Evolutionary conservation across 2,329 filamentous ascomycete genomes (phyloP).

Genomic region (Penicillium polonicum): DNA sequence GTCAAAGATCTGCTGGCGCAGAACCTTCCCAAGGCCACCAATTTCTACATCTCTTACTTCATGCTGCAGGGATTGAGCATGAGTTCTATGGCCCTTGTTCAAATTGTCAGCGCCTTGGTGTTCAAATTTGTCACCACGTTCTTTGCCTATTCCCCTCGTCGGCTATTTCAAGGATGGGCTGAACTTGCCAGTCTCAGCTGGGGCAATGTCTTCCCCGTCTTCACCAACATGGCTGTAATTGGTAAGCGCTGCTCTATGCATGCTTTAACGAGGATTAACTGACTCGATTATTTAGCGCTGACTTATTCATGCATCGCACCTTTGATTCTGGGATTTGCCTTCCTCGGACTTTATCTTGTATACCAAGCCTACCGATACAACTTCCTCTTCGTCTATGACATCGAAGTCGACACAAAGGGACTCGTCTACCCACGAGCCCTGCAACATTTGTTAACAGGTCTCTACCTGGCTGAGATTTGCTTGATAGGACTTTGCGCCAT

Average conservation of each 20-base stretch:
- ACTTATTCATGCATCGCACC: slow-evolving; percentile 87
- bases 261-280: not conserved
- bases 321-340: slow-evolving; percentile 77
- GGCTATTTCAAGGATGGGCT: slow-evolving; percentile 73
- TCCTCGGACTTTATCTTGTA: slow-evolving; percentile 73
- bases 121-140: slow-evolving; percentile 71
- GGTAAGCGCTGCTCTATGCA: slow-evolving; percentile 50
- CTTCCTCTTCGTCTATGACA: slow-evolving; percentile 79
- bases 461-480: slow-evolving; percentile 81
- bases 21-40: slow-evolving; percentile 81
- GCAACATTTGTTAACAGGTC: slow-evolving; percentile 76
- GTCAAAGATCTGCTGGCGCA: slow-evolving; percentile 67
- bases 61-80: slow-evolving; percentile 83
- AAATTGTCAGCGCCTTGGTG: slow-evolving; percentile 68
- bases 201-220: slow-evolving; percentile 77
- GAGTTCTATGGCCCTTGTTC: slow-evolving; percentile 70
- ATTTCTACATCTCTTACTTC: slow-evolving; percentile 95
- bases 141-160: slow-evolving; percentile 68
- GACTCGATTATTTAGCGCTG: slow-evolving; percentile 56
- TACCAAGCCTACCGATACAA: slow-evolving; percentile 91
- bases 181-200: slow-evolving; percentile 72
- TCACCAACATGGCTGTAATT: slow-evolving; percentile 79
- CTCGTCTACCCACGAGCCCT: slow-evolving; percentile 83
- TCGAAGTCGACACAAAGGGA: slow-evolving; percentile 80
- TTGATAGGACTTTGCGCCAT: slow-evolving; percentile 82